Conservation (phyloP, 805 yeast genomes). For the Wickerhamomyces xylosicus region DNA sequence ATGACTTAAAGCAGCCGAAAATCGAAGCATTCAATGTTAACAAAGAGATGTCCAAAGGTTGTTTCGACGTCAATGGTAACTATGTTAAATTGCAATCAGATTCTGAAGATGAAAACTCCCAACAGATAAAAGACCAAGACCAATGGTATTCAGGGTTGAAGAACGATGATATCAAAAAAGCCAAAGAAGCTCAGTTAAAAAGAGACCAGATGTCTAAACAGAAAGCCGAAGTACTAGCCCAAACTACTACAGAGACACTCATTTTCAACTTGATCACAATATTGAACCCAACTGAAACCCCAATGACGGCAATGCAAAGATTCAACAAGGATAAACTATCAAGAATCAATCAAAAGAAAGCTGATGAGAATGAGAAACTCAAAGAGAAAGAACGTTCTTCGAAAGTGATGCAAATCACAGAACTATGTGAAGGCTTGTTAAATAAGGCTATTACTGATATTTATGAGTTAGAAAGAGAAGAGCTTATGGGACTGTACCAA, state of each 20-base stretch:
- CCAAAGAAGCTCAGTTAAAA: slow-evolving; percentile 24
- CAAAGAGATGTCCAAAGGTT: slow-evolving; percentile 48
- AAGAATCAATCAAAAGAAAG: slow-evolving; percentile 8
- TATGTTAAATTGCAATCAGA: slow-evolving; percentile 30
- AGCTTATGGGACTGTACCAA: slow-evolving; percentile 34
- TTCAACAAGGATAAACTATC: slow-evolving; percentile 18
- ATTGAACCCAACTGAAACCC: slow-evolving; percentile 50
- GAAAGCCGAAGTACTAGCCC: slow-evolving; percentile 6
- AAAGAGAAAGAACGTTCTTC: slow-evolving; percentile 15
- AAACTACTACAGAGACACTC: slow-evolving; percentile 13
- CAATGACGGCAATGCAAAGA: slow-evolving; percentile 43
- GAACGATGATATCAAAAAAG: slow-evolving; percentile 25
- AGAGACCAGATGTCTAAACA: slow-evolving; percentile 16
- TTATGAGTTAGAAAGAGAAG: slow-evolving; percentile 49
- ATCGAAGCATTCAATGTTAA: slow-evolving; percentile 55
- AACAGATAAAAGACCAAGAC: slow-evolving; percentile 25
- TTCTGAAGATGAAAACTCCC: slow-evolving; percentile 19
- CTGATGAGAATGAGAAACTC: slow-evolving; percentile 8
- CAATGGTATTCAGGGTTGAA: slow-evolving; percentile 9
- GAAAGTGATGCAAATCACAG: slow-evolving; percentile 33
- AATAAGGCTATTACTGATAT: slow-evolving; percentile 31
- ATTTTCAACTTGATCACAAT: slow-evolving; percentile 26
- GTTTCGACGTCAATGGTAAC: slow-evolving; percentile 52
- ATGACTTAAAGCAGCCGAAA: slow-evolving; percentile 24
- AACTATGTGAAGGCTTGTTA: slow-evolving; percentile 32